These are phyloP conservation scores for Capsicum rhomboideum DNA, from an alignment of 257 asterid genomes.

Conservation along the genomic window DNA sequence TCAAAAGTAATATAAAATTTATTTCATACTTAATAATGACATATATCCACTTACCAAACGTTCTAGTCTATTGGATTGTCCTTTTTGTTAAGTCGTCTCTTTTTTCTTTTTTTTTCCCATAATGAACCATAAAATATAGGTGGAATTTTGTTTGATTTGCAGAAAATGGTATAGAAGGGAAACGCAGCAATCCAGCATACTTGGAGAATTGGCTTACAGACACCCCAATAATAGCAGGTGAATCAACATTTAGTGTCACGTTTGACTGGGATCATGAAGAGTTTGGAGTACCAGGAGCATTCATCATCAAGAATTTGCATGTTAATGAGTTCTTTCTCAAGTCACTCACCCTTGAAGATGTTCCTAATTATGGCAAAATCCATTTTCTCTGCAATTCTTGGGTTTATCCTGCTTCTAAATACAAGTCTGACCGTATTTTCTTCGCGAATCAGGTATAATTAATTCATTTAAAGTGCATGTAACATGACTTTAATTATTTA, in stretches of 20 bases:
- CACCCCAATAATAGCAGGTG: slow-evolving; percentile 2
- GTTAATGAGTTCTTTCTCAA: slow-evolving; percentile 60
- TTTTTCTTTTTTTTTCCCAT: too few relatives aligned
- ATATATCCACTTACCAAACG: too few relatives aligned
- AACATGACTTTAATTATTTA: background rate
- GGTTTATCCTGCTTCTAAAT: slow-evolving; percentile 52
- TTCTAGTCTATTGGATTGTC: too few relatives aligned
- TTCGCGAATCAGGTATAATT: slow-evolving; percentile 55
- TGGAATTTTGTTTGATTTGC: too few relatives aligned
- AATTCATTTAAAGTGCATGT: background rate
- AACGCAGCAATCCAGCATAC: slow-evolving; percentile 12
- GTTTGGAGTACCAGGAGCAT: slow-evolving; percentile 61
- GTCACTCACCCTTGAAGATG: slow-evolving; percentile 53
- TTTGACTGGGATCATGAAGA: slow-evolving; percentile 52
- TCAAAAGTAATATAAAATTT: too few relatives aligned
- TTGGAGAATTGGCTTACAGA: slow-evolving; percentile 12
- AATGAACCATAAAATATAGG: too few relatives aligned
- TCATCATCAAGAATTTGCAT: slow-evolving; percentile 43
- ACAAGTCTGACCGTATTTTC: slow-evolving; percentile 47
- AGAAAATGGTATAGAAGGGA: slow-evolving; percentile 22
- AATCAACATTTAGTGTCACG: slow-evolving; percentile 28
- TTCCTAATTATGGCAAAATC: slow-evolving; percentile 51
- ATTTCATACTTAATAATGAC: too few relatives aligned
- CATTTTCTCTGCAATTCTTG: slow-evolving; percentile 75
- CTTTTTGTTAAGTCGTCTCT: too few relatives aligned